Percentiles rank a stretch among this genome's conserved stretches.
Evolutionary conservation across 495 filamentous ascomycete species (phyloP).

Genomic region (Aspergillus sclerotiicarbonarius): DNA sequence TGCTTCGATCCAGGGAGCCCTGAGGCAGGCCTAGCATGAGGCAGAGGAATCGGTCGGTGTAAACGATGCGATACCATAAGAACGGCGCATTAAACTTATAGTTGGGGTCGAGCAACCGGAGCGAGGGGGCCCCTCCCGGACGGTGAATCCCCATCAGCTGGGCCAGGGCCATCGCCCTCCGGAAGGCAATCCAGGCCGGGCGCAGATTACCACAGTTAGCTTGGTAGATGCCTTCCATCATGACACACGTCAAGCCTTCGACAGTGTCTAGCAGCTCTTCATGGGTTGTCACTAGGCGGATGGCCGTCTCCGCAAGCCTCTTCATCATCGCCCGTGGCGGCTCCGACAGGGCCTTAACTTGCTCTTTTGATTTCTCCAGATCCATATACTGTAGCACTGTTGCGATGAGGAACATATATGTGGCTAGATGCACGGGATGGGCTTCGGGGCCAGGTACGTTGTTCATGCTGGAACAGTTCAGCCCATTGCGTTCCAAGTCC

Average conservation of each 20-base stretch:
- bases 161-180: background rate
- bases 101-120: background rate
- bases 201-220: background rate
- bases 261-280: background rate
- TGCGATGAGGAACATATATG: background rate
- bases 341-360: background rate
- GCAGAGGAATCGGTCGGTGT: background rate
- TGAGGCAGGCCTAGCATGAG: background rate
- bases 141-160: background rate
- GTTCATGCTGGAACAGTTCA: background rate
- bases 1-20: background rate
- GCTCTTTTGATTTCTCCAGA: background rate
- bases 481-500: background rate
- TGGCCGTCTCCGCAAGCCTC: constrained; percentile 2
- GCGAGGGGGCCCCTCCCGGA: too few relatives aligned
- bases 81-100: background rate
- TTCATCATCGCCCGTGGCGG: constrained; percentile 3
- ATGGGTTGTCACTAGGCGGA: background rate
- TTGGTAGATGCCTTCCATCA: background rate
- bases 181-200: background rate
- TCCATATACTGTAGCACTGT: background rate
- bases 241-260: background rate
- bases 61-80: background rate
- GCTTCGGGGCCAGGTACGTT: background rate
- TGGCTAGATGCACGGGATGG: background rate